Evolutionary conservation across 202 grass and related monocot genomes (phyloP), one percentile per base, ranked within the genome.

Genomic region (Carex arenaria): DNA sequence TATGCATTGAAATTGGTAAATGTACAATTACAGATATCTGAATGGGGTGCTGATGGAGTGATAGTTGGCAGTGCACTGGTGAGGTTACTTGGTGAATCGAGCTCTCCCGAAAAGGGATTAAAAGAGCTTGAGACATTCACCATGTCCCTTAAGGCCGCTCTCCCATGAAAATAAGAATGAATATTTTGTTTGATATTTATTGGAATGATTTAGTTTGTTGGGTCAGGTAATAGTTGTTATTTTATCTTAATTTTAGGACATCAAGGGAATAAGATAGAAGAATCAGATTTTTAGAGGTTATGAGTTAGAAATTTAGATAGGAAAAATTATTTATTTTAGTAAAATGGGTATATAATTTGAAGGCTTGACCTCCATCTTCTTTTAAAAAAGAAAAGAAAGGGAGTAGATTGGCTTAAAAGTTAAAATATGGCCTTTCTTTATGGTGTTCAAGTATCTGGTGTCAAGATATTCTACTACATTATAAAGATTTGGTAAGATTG

Each of bases 21-120:
- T 19, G 8, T 71, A 23, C 9, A 73, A 55, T 73, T 71, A 55
- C 72, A 98, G 95, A 89, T 98, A 3, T 85, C 77, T 0, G 87
- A 78, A 60, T 98, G 95, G 95, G 94, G 94, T 0, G 92, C 94
- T 80, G 94, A 97, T 79, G 94, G 94, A 78, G 92, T 97, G 55
- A 97, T 97, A 1, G 52, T 97, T 0, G 95, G 95, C 20, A 98
- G 92, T 6, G 92, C 92, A 32, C 91, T 98, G 86, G 92, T 98
- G 83, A 98, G 80, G 56, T 79, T 87, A 47, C 81, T 95, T 60
- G 89, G 87, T 0, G 92, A 95, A 67, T 87, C 90, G 60, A 86
- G 86, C 28, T 91, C 90, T 71, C 84, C 95, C 17, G 90, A 98
- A 82, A 89, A 98, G 88, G 92, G 92, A 85, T 86, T 98, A 59